Conservation (phyloP, 257 asterid genomes). For the Jaltomata sinuosa region DNA sequence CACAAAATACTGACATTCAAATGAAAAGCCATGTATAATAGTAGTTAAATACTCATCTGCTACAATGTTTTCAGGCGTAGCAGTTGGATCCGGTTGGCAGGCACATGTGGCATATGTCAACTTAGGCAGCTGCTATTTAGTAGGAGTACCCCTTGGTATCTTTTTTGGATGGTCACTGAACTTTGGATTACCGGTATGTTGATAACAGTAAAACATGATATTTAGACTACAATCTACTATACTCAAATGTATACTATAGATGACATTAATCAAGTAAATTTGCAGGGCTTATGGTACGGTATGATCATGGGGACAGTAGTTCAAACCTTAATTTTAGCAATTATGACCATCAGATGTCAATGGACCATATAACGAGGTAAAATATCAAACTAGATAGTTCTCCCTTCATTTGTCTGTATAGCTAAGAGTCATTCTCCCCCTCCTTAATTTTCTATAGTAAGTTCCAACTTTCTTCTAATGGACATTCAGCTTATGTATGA, state of each 20-base stretch:
- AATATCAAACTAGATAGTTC: background rate
- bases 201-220: background rate
- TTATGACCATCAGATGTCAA: slow-evolving; percentile 21
- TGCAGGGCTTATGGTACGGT: slow-evolving; percentile 59
- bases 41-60: background rate
- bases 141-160: slow-evolving; percentile 50
- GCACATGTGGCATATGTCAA: slow-evolving; percentile 41
- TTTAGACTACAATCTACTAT: background rate
- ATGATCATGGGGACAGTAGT: slow-evolving; percentile 46
- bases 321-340: slow-evolving; percentile 32
- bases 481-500: no score
- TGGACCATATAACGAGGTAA: slow-evolving; percentile 21
- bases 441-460: background rate
- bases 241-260: background rate
- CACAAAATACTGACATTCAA: background rate
- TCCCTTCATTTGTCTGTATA: background rate
- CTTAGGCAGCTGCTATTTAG: slow-evolving; percentile 39
- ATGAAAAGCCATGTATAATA: background rate
- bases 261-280: background rate
- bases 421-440: background rate
- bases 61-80: slow-evolving; percentile 34
- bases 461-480: no score
- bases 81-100: slow-evolving; percentile 64
- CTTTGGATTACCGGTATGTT: slow-evolving; percentile 40
- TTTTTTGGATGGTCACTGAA: slow-evolving; percentile 32